phyloP scores from a whole-genome alignment of 306 rosid species.

The Phaseolus lunatus region DNA sequence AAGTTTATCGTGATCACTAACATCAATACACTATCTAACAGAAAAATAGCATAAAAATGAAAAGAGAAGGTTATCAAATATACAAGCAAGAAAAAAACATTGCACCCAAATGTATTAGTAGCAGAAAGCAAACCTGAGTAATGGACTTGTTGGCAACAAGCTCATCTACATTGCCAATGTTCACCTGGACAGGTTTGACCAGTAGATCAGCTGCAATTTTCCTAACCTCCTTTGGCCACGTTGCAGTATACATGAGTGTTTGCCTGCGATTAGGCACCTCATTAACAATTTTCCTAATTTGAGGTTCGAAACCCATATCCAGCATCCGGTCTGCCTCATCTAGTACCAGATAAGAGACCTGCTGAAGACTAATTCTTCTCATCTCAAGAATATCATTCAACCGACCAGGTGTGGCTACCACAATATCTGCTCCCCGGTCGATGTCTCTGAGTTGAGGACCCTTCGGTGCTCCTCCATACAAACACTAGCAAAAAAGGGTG shows the following conservation, averaged over 20 bases:
- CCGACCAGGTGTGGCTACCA: conserved; percentile 99
- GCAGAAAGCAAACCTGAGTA: conserved; percentile 74
- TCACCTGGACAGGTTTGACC: conserved; percentile 92
- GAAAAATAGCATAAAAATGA: neutral
- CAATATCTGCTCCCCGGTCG: conserved; percentile 93
- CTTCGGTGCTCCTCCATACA: conserved; percentile 99
- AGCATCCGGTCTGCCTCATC: conserved; percentile 99
- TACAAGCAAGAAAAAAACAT: neutral
- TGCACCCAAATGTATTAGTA: conserved; percentile 24
- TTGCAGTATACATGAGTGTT: conserved; percentile 98
- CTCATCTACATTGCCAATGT: conserved; percentile 97
- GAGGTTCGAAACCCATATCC: conserved; percentile 99
- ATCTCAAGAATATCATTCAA: conserved; percentile 98
- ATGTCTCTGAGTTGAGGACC: conserved; percentile 98
- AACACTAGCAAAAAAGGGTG: conserved; percentile 60
- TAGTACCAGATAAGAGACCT: conserved; percentile 89
- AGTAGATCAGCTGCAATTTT: conserved; percentile 97
- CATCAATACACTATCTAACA: neutral
- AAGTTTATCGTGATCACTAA: neutral
- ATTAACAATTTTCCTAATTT: conserved; percentile 93
- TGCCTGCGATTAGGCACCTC: conserved; percentile 96
- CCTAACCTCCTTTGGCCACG: conserved; percentile 99
- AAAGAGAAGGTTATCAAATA: neutral
- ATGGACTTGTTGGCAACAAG: conserved; percentile 97
- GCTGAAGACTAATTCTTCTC: conserved; percentile 91